phyloP scores from a whole-genome alignment of 208 protist genomes.

The Trypanosoma vivax region DNA sequence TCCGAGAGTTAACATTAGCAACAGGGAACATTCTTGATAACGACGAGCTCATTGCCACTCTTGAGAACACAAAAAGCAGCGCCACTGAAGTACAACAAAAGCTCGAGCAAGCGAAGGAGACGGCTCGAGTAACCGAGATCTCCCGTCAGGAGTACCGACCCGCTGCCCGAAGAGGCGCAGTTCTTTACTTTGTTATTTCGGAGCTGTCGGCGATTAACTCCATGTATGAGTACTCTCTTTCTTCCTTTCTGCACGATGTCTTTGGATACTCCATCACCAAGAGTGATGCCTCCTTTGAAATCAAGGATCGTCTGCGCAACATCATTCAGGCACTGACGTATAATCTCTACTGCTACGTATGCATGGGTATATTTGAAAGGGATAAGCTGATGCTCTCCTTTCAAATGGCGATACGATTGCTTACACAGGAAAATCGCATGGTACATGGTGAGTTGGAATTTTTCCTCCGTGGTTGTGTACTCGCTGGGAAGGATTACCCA shows the following conservation, averaged over 20 bases:
- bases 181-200: conserved; percentile 98
- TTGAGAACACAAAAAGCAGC: conserved; percentile 98
- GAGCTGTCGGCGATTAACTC: conserved; percentile 94
- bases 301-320: conserved; percentile 93
- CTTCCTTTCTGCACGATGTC: conserved; percentile 95
- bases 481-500: conserved; percentile 89
- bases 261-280: conserved; percentile 95
- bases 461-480: conserved; percentile 96
- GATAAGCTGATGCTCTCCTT: conserved; percentile 98
- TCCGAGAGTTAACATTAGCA: conserved; percentile 93
- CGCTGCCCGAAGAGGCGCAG: conserved; percentile 94
- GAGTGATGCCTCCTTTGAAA: conserved; percentile 89
- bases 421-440: conserved; percentile 84
- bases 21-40: conserved; percentile 99
- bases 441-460: conserved; percentile 93
- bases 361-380: conserved; percentile 97
- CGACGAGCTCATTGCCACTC: conserved; percentile 95
- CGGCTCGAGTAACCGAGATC: conserved; percentile 92
- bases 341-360: conserved; percentile 97
- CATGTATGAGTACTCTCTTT: conserved; percentile 99
- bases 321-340: conserved; percentile 96
- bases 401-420: conserved; percentile 95
- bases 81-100: conserved; percentile 95
- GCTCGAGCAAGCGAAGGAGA: conserved; percentile 92
- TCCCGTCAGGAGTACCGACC: conserved; percentile 94